phyloP scores from a whole-genome alignment of 768 basidiomycete species.

The Suillus hirtellus region DNA sequence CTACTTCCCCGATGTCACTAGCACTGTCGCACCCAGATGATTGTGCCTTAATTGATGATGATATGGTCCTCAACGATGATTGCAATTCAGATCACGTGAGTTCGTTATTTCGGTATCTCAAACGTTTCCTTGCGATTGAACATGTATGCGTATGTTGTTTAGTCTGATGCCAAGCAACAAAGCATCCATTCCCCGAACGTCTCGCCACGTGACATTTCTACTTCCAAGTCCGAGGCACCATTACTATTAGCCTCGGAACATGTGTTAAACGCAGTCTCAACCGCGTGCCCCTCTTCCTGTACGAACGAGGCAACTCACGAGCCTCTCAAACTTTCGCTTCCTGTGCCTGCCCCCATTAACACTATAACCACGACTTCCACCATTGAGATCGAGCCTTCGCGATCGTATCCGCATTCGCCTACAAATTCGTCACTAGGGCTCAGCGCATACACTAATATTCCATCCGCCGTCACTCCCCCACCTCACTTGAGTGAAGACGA shows the following conservation, averaged over 20 bases:
- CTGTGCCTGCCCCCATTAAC: not conserved
- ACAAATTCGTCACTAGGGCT: not conserved
- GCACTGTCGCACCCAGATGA: conserved; percentile 36
- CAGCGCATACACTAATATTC: conserved; percentile 3
- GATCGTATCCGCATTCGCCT: not conserved
- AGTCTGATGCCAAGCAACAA: not conserved
- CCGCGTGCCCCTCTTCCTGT: not conserved
- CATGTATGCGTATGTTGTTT: not conserved
- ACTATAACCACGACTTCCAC: conserved; percentile 4
- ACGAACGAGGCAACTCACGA: conserved; percentile 6
- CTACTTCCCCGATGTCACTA: conserved; percentile 42
- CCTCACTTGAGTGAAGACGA: not conserved
- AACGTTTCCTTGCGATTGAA: not conserved
- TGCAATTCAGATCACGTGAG: conserved; percentile 30
- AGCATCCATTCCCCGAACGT: not conserved
- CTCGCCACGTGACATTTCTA: not conserved
- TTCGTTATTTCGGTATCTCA: conserved; percentile 9
- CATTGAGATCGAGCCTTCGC: not conserved
- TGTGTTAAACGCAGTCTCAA: not conserved
- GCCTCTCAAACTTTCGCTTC: not conserved
- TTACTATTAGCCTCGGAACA: not conserved
- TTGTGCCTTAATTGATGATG: conserved; percentile 9
- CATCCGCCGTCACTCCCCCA: not conserved
- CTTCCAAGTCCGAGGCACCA: not conserved
- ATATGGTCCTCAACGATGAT: conserved; percentile 11